These are phyloP conservation scores for Apiospora phragmitis DNA, from an alignment of 2,329 filamentous ascomycete species.

Conservation along the genomic window DNA sequence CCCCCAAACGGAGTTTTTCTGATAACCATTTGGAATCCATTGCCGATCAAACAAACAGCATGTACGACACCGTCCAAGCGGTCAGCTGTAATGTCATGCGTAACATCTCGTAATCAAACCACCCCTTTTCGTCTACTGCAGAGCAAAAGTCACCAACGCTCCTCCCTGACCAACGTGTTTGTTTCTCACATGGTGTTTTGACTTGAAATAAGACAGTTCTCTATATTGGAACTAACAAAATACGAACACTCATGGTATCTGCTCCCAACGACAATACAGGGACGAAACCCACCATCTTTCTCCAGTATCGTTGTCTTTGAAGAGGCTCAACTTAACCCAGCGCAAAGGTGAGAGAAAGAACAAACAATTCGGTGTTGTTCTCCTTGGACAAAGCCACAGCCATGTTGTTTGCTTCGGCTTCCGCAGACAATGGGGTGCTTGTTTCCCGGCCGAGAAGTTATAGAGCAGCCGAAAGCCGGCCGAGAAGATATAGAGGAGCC, in stretches of 20 bases:
- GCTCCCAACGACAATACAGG: too few species aligned
- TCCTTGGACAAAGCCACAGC: background rate
- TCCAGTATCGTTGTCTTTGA: background rate
- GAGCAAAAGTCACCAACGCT: background rate
- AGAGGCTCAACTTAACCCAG: too few species aligned
- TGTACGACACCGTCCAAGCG: background rate
- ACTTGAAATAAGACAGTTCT: too few species aligned
- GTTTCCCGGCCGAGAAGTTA: background rate
- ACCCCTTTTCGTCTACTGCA: background rate
- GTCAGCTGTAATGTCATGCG: background rate
- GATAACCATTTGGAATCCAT: background rate
- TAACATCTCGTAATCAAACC: background rate
- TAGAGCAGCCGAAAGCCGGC: background rate
- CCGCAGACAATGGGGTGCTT: background rate
- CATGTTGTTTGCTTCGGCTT: background rate
- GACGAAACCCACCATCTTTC: background rate
- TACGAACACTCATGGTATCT: background rate
- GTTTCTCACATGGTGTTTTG: background rate
- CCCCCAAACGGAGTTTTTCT: background rate
- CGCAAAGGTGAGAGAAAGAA: background rate
- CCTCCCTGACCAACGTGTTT: background rate
- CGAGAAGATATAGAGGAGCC: background rate
- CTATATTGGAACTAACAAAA: background rate
- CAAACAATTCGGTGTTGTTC: background rate
- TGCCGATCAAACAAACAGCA: background rate